Conservation (phyloP, 2,329 filamentous ascomycete genomes). For the Scedosporium apiospermum region DNA sequence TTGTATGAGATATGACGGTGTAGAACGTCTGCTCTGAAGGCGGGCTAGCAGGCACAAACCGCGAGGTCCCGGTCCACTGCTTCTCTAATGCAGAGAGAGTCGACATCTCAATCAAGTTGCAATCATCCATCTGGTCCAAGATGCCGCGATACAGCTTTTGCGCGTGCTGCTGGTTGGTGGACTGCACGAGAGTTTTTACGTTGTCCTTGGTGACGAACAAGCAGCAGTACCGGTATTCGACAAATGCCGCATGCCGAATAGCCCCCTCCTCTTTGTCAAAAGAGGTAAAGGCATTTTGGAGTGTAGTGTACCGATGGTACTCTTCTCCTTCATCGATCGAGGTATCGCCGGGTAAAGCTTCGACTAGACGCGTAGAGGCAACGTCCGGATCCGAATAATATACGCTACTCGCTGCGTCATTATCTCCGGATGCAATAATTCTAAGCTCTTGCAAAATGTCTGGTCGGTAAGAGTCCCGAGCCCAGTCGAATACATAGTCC, state of each 20-base stretch:
- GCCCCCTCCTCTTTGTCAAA: neutral
- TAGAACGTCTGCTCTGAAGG: neutral
- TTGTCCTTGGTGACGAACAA: neutral
- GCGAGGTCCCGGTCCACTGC: neutral
- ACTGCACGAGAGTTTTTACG: neutral
- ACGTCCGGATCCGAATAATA: neutral
- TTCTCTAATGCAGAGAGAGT: neutral
- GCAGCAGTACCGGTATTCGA: neutral
- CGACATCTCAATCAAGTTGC: neutral
- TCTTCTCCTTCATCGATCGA: neutral
- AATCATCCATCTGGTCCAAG: neutral
- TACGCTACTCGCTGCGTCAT: neutral
- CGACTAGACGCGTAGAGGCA: neutral
- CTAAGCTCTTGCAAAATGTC: conserved; percentile 6
- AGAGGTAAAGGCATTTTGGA: neutral
- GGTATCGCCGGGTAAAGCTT: neutral
- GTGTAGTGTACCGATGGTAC: neutral
- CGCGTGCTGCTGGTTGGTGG: neutral
- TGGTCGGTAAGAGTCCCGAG: conserved; percentile 8
- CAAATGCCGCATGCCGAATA: neutral
- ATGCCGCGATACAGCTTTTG: neutral
- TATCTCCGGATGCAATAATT: neutral
- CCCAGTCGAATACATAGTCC: conserved; percentile 11
- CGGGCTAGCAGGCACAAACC: neutral
- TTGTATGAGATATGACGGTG: neutral